Percentiles rank a stretch among this genome's conserved stretches.
phyloP scores from a whole-genome alignment of 2,329 filamentous ascomycete species.

The Monosporascus sp. region DNA sequence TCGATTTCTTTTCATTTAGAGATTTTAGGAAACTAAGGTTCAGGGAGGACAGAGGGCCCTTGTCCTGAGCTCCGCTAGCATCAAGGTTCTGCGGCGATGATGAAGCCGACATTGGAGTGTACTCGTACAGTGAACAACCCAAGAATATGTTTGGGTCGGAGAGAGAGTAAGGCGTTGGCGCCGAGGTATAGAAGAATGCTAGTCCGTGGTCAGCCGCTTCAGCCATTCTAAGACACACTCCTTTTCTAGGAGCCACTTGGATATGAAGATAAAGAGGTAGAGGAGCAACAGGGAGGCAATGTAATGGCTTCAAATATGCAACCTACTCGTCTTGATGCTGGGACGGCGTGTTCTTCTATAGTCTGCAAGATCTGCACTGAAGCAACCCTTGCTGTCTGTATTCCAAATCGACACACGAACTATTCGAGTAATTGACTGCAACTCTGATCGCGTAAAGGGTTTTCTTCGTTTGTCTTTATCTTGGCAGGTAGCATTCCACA shows the following conservation, averaged over 20 bases:
- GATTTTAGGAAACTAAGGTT: conserved; percentile 62
- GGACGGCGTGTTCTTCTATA: not conserved
- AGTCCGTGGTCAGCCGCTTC: conserved; percentile 31
- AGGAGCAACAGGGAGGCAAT: not conserved
- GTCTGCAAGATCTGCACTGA: not conserved
- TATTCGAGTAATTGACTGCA: not conserved
- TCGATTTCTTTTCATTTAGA: conserved; percentile 67
- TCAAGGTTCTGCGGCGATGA: conserved; percentile 32
- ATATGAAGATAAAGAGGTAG: not conserved
- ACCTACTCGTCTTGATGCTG: not conserved
- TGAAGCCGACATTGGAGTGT: conserved; percentile 41
- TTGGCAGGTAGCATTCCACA: no score
- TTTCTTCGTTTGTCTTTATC: no score
- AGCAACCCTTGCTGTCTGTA: not conserved
- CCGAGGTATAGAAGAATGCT: conserved; percentile 32
- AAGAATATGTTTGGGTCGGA: conserved; percentile 26
- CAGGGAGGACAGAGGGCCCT: conserved; percentile 37
- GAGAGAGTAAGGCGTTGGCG: conserved; percentile 28
- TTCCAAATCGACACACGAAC: not conserved
- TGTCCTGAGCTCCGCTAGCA: conserved; percentile 16
- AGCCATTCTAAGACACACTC: conserved; percentile 10
- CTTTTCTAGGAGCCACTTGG: not conserved
- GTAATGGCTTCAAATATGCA: not conserved
- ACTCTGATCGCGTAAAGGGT: not conserved
- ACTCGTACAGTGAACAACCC: conserved; percentile 26